Percentiles rank a stretch among this genome's conserved stretches.
Evolutionary conservation across 306 rosid genomes (phyloP).

Genomic region (Morella rubra): DNA sequence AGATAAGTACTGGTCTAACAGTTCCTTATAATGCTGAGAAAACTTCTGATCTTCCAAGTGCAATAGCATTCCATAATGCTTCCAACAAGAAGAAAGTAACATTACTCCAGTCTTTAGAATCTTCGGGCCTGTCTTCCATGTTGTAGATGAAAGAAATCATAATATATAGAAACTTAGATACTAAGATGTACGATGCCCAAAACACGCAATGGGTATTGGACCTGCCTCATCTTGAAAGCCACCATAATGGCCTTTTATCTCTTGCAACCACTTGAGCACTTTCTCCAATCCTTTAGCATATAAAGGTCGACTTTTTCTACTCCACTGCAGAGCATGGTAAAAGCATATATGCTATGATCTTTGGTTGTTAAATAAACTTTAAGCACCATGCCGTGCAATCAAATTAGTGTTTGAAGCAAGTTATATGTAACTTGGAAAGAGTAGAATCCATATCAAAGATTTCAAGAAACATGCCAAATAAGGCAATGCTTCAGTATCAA

Average conservation of each 20-base stretch:
- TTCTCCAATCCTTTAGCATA: conserved; percentile 86
- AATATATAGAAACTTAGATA: conserved; percentile 22
- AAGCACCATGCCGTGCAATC: not conserved
- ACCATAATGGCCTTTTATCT: conserved; percentile 51
- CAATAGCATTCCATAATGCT: conserved; percentile 76
- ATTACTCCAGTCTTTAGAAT: conserved; percentile 60
- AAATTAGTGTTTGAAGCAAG: not conserved
- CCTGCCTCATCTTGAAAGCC: conserved; percentile 73
- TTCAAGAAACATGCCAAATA: not conserved
- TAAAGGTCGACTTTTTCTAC: conserved; percentile 72
- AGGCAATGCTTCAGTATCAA: not conserved
- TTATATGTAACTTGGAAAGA: not conserved
- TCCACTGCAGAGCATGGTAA: conserved; percentile 61
- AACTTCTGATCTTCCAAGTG: conserved; percentile 71
- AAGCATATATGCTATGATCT: conserved; percentile 15
- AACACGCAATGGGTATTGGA: conserved; percentile 44
- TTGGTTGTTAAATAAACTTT: not conserved
- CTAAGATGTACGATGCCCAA: not conserved
- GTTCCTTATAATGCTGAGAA: conserved; percentile 57
- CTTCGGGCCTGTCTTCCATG: conserved; percentile 58
- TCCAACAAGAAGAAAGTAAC: conserved; percentile 95
- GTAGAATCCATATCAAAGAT: not conserved
- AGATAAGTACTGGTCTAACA: conserved; percentile 79
- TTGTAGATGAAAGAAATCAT: conserved; percentile 37
- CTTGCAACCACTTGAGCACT: conserved; percentile 85